phyloP scores from a whole-genome alignment of 2,329 filamentous ascomycete genomes.

The Hortaea werneckii region DNA sequence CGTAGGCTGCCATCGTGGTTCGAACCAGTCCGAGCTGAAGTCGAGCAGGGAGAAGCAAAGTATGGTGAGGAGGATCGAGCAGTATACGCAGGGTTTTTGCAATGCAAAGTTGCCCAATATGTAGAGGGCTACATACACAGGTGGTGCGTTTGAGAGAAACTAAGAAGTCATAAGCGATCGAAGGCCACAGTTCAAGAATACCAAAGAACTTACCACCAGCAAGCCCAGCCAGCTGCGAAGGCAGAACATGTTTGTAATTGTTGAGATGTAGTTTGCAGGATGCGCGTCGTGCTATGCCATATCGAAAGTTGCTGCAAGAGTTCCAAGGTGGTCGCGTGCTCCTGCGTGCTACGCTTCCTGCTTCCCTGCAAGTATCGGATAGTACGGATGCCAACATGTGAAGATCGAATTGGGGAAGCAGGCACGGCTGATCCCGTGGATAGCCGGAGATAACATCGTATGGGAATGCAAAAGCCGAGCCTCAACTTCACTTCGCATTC shows the following conservation, averaged over 20 bases:
- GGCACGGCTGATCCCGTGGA: too few relatives aligned
- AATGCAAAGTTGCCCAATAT: constrained; percentile 89
- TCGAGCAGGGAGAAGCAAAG: constrained; percentile 96
- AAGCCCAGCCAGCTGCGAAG: constrained; percentile 2
- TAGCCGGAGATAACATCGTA: too few relatives aligned
- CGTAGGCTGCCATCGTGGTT: constrained; percentile 47
- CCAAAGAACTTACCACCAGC: background rate
- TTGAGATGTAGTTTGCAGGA: background rate
- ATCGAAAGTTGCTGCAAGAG: too few relatives aligned
- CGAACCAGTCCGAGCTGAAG: constrained; percentile 85
- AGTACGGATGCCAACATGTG: too few relatives aligned
- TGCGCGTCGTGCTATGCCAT: too few relatives aligned
- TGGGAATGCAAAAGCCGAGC: too few relatives aligned
- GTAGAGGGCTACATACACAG: constrained; percentile 42
- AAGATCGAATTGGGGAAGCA: too few relatives aligned
- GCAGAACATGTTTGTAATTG: constrained; percentile 2
- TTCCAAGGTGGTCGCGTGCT: too few relatives aligned
- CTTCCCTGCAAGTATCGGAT: too few relatives aligned
- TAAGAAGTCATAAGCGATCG: background rate
- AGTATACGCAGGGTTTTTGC: constrained; percentile 95
- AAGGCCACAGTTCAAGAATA: background rate
- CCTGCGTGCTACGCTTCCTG: too few relatives aligned
- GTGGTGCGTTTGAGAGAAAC: constrained; percentile 31
- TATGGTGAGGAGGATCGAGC: constrained; percentile 87
- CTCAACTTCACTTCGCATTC: too few relatives aligned